Percentiles rank a stretch among this genome's conserved stretches.
These are phyloP conservation scores for Colletotrichum musicola DNA, from an alignment of 2,329 filamentous ascomycete species.

Conservation along the genomic window DNA sequence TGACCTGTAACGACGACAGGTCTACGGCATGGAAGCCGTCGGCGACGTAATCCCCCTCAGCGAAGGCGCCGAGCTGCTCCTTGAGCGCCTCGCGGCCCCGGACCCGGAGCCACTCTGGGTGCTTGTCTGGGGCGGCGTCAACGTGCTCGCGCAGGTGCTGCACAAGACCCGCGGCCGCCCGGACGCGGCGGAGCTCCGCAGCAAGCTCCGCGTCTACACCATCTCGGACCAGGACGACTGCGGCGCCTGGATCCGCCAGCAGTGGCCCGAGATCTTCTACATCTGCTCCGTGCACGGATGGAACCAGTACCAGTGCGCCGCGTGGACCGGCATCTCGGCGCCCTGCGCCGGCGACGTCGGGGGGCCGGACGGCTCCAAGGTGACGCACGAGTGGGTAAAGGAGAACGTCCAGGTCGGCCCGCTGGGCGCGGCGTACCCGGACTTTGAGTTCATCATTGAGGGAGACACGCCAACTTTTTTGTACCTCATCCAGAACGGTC, in stretches of 20 bases:
- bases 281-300: constrained; percentile 68
- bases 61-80: constrained; percentile 58
- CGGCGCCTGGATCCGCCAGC: constrained; percentile 66
- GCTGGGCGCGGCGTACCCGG: constrained; percentile 58
- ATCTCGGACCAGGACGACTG: constrained; percentile 72
- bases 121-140: constrained; percentile 66
- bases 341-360: constrained; percentile 58
- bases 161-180: constrained; percentile 49
- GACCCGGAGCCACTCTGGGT: constrained; percentile 61
- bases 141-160: constrained; percentile 63
- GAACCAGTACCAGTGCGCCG: constrained; percentile 65
- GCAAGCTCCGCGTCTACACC: constrained; percentile 63
- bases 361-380: constrained; percentile 58
- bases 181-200: constrained; percentile 52
- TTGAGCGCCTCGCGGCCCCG: constrained; percentile 43
- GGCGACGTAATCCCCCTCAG: constrained; percentile 47
- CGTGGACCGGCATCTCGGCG: constrained; percentile 67
- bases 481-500: constrained; percentile 61
- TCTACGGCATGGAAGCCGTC: constrained; percentile 50
- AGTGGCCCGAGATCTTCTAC: constrained; percentile 67
- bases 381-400: constrained; percentile 64
- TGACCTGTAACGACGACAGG: constrained; percentile 37
- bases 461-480: constrained; percentile 65
- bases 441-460: constrained; percentile 65
- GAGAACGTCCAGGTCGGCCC: constrained; percentile 64